phyloP scores from a whole-genome alignment of 2,329 filamentous ascomycete genomes.

The Ceratocystis cubensis region DNA sequence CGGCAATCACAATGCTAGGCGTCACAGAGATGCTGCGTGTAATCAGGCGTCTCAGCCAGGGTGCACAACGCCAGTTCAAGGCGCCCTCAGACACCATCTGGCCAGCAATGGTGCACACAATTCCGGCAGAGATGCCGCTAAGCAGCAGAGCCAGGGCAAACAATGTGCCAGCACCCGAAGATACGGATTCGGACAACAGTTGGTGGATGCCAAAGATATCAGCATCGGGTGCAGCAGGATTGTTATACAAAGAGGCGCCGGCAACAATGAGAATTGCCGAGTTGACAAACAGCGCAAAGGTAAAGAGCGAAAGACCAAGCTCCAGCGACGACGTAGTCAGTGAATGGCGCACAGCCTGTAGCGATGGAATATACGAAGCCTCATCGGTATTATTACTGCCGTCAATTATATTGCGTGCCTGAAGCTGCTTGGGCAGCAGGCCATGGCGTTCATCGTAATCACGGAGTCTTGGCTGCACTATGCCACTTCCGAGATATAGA shows the following conservation, averaged over 20 bases:
- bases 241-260: conserved; percentile 59
- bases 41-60: conserved; percentile 66
- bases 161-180: conserved; percentile 65
- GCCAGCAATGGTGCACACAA: conserved; percentile 79
- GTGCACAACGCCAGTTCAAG: conserved; percentile 57
- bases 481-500: conserved; percentile 55
- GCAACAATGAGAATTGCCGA: conserved; percentile 71
- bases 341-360: conserved; percentile 59
- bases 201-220: conserved; percentile 75
- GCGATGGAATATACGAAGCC: conserved; percentile 55
- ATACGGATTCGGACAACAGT: conserved; percentile 55
- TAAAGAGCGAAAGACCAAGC: conserved; percentile 59
- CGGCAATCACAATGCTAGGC: conserved; percentile 73
- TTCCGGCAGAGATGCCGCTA: conserved; percentile 68
- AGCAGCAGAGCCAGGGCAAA: conserved; percentile 72
- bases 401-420: conserved; percentile 13
- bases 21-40: conserved; percentile 71
- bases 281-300: conserved; percentile 76
- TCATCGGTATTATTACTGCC: conserved; percentile 32
- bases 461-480: conserved; percentile 53
- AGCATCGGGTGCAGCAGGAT: conserved; percentile 48
- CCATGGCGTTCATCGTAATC: conserved; percentile 50
- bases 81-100: conserved; percentile 84
- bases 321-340: conserved; percentile 63
- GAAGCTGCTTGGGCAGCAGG: conserved; percentile 31